Evolutionary conservation across 2,329 filamentous ascomycete genomes (phyloP).

Genomic region (Fragosphaeria purpurea): DNA sequence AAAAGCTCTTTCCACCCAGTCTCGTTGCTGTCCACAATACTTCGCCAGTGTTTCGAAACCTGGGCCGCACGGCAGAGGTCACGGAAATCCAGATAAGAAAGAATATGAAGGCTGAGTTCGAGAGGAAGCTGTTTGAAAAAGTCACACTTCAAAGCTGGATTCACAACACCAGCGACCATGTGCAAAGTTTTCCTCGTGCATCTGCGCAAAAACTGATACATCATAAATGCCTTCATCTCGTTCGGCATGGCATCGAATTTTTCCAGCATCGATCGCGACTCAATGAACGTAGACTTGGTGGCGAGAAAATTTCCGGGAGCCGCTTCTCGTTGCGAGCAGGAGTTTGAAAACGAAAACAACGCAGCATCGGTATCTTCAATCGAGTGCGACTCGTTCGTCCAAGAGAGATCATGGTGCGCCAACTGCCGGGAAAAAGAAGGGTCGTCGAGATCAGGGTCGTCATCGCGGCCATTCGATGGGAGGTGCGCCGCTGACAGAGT

Average conservation of each 20-base stretch:
- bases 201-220: constrained; percentile 86
- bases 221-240: constrained; percentile 88
- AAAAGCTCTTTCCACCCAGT: constrained; percentile 92
- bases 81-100: constrained; percentile 74
- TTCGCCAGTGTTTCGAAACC: constrained; percentile 89
- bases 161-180: constrained; percentile 81
- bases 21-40: constrained; percentile 84
- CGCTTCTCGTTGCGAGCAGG: not conserved
- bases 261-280: constrained; percentile 78
- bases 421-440: constrained; percentile 22
- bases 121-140: constrained; percentile 75
- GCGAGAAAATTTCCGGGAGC: constrained; percentile 8
- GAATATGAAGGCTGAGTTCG: constrained; percentile 78
- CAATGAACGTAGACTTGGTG: constrained; percentile 47
- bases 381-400: constrained; percentile 32
- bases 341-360: constrained; percentile 3
- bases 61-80: constrained; percentile 86
- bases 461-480: constrained; percentile 30
- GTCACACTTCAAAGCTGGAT: constrained; percentile 89
- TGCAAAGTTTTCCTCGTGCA: constrained; percentile 83
- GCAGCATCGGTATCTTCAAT: constrained; percentile 21
- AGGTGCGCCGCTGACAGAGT: constrained; percentile 64
- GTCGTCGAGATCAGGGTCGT: constrained; percentile 32
- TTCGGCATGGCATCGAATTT: constrained; percentile 85
- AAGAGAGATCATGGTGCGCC: constrained; percentile 23